Evolutionary conservation across 495 filamentous ascomycete genomes (phyloP).

Genomic region (Gamarada debralockiae): DNA sequence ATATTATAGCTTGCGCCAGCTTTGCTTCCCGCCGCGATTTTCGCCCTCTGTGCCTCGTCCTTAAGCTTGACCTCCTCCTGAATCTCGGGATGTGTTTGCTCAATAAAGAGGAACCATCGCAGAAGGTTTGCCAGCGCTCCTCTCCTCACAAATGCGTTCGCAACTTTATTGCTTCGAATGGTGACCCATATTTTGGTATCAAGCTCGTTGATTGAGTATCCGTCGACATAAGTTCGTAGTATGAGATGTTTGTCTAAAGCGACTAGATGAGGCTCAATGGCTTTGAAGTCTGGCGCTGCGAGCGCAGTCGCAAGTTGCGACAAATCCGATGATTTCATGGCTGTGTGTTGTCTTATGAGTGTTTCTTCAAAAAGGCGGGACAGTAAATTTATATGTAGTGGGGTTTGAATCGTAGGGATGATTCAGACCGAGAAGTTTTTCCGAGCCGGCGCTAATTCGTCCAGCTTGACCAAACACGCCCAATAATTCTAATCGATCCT

Average conservation of each 20-base stretch:
- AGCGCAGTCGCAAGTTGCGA: slow-evolving; percentile 45
- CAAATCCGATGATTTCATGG: slow-evolving; percentile 49
- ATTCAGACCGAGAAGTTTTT: too few relatives aligned
- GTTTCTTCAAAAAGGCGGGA: too few relatives aligned
- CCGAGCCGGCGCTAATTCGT: not conserved
- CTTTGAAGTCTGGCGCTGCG: slow-evolving; percentile 68
- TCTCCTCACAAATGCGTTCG: slow-evolving; percentile 73
- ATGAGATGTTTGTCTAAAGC: slow-evolving; percentile 83
- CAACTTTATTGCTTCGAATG: slow-evolving; percentile 82
- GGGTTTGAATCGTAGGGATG: too few relatives aligned
- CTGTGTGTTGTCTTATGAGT: not conserved
- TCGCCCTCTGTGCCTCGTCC: slow-evolving; percentile 62
- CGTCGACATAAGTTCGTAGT: slow-evolving; percentile 80
- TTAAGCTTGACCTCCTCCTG: slow-evolving; percentile 50
- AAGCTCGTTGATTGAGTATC: slow-evolving; percentile 72
- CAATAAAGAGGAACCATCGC: slow-evolving; percentile 87
- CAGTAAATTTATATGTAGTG: too few relatives aligned
- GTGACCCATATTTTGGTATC: slow-evolving; percentile 84
- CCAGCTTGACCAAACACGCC: not conserved
- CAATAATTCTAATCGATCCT: too few relatives aligned
- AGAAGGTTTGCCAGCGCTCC: slow-evolving; percentile 72
- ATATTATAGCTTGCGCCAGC: slow-evolving; percentile 90
- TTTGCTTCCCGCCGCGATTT: slow-evolving; percentile 70
- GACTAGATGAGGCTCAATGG: slow-evolving; percentile 68
- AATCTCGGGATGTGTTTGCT: slow-evolving; percentile 71